Evolutionary conservation across 129 eudicot species (phyloP), one percentile per base, ranked within the genome.

Genomic region (Centaurea solstitialis): DNA sequence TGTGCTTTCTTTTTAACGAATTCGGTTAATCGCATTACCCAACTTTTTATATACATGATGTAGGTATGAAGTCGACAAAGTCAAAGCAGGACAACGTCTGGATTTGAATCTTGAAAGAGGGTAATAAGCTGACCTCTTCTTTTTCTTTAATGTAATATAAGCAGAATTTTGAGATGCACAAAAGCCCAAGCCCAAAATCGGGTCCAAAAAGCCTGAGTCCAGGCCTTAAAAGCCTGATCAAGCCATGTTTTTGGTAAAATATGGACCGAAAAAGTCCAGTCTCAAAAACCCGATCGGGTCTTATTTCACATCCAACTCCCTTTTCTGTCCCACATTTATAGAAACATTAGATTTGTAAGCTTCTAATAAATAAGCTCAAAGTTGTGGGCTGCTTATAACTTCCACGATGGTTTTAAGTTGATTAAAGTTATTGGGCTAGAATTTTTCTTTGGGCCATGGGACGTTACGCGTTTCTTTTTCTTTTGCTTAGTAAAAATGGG

Each of bases 61-160:
- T 85, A 94, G 97, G 84, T 86, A 91, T 79, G 97, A 91, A 86
- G 79, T 94, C 18, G 97, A 94, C 88, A 94, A 90, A 82, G 98
- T 94, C 81, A 91, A 95, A 26, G 96, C 98, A 66, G 98, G 97
- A 79, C 98, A 88, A 79, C 91, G 90, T 35, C 86, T 94, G 89
- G 98, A 94, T 90, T 89, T 94, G 84, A 94, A 92, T 88, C 97
- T 94, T 70, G 98, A 94, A 78, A 87, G 90, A 69, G 98, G 98
- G 97, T 92, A 90, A 76, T 82, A 26, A 69, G 59, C 68, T 0
- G 9, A 1, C 28, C 15, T 6, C 7, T 53, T 76, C 12, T 57
- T 20, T 30, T 1, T 72, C 15, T 37, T 22, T 13, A 22, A 33
- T 8, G 22, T 61, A 10, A 2, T 57, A 22, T 61, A 37, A 76